These are phyloP conservation scores for Boletellus deceptivus DNA, from an alignment of 1,284 basidiomycete species.

Conservation along the genomic window DNA sequence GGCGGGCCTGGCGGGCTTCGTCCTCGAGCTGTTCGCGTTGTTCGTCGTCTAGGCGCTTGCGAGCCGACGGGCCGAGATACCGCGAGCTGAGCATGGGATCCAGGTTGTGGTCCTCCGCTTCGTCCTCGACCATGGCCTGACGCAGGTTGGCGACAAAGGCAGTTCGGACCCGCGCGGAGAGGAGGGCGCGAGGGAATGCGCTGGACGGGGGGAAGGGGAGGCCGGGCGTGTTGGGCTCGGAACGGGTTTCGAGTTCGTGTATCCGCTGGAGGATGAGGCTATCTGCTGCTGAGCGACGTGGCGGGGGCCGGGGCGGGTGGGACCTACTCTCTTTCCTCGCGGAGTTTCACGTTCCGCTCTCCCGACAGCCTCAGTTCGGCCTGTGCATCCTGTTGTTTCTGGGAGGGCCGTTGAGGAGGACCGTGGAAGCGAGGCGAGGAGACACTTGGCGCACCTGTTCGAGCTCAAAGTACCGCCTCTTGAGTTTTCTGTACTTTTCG, in stretches of 20 bases:
- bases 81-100: conserved; percentile 48
- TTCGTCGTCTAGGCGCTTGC: conserved; percentile 46
- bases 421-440: conserved; percentile 4
- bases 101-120: conserved; percentile 43
- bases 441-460: conserved; percentile 55
- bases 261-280: conserved; percentile 59
- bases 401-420: conserved; percentile 14
- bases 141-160: conserved; percentile 45
- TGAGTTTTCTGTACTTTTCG: conserved; percentile 63
- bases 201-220: conserved; percentile 33
- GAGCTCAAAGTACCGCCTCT: conserved; percentile 60
- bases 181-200: conserved; percentile 48
- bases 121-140: conserved; percentile 47
- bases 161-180: conserved; percentile 36
- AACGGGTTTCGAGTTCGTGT: conserved; percentile 50
- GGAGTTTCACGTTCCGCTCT: conserved; percentile 57
- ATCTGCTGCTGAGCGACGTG: conserved; percentile 8
- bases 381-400: conserved; percentile 58
- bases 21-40: conserved; percentile 38
- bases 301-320: conserved; percentile 6
- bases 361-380: conserved; percentile 53
- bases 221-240: conserved; percentile 21
- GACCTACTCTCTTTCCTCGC: conserved; percentile 58
- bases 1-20: conserved; percentile 40
- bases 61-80: conserved; percentile 44